These are phyloP conservation scores for Leccinum longicurvipes DNA, from an alignment of 768 basidiomycete genomes.

Conservation along the genomic window DNA sequence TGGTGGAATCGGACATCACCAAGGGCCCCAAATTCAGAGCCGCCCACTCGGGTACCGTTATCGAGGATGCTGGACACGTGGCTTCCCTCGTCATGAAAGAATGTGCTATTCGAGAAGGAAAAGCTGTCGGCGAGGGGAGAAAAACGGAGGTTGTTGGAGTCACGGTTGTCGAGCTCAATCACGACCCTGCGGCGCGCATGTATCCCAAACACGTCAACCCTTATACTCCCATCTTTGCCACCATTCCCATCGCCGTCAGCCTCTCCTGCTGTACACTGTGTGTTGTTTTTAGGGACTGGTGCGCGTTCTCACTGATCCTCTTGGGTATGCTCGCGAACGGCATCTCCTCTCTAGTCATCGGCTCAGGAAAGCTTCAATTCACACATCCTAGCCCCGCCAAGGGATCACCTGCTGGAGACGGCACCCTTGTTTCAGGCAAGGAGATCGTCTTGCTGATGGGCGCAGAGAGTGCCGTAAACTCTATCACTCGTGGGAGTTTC, in stretches of 20 bases:
- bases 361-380: constrained; percentile 16
- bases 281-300: constrained; percentile 23
- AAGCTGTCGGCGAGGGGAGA: neutral
- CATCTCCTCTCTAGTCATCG: constrained; percentile 20
- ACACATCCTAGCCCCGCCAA: constrained; percentile 11
- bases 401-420: constrained; percentile 22
- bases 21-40: constrained; percentile 4
- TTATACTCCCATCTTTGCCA: constrained; percentile 1
- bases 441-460: constrained; percentile 5
- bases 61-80: constrained; percentile 4
- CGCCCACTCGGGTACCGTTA: neutral
- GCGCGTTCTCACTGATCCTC: constrained; percentile 23
- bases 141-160: neutral
- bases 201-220: neutral
- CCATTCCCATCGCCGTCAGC: constrained; percentile 18
- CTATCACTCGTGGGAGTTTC: constrained; percentile 7
- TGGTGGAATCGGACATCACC: neutral
- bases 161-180: neutral
- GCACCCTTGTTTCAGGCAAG: constrained; percentile 11
- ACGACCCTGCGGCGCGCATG: neutral
- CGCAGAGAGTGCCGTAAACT: constrained; percentile 9
- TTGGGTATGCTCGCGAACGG: constrained; percentile 28
- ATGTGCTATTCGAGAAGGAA: neutral
- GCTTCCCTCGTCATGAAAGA: constrained; percentile 5
- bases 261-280: constrained; percentile 15